A percentile compares a stretch with the other conserved stretches of the same genome.
These are phyloP conservation scores for Wickerhamomyces chambardii DNA, from an alignment of 805 yeast species.

Conservation along the genomic window DNA sequence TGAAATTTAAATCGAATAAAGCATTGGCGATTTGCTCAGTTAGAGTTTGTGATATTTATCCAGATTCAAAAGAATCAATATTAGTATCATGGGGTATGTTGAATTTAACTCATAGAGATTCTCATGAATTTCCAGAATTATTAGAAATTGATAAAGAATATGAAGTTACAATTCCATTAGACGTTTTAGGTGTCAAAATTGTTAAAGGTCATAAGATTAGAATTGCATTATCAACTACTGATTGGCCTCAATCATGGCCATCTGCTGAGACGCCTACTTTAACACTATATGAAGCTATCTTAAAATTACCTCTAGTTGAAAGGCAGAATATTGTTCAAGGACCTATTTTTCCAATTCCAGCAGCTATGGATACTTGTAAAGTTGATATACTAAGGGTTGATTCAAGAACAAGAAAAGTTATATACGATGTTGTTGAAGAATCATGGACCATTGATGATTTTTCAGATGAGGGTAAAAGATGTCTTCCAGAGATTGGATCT, in stretches of 20 bases:
- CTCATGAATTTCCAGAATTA: slow-evolving; percentile 30
- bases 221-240: slow-evolving; percentile 32
- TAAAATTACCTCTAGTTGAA: slow-evolving; percentile 21
- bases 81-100: slow-evolving; percentile 38
- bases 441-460: slow-evolving; percentile 24
- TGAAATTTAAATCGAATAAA: slow-evolving; percentile 25
- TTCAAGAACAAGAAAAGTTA: slow-evolving; percentile 13
- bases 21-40: slow-evolving; percentile 29
- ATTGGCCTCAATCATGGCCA: slow-evolving; percentile 43
- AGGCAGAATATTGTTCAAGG: slow-evolving; percentile 2
- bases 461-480: slow-evolving; percentile 26
- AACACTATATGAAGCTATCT: slow-evolving; percentile 21
- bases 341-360: slow-evolving; percentile 22
- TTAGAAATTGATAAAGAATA: slow-evolving; percentile 23
- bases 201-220: slow-evolving; percentile 28
- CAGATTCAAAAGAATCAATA: slow-evolving; percentile 23
- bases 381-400: slow-evolving; percentile 18
- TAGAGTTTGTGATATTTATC: slow-evolving; percentile 30
- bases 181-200: slow-evolving; percentile 29
- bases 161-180: slow-evolving; percentile 24
- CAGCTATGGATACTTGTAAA: slow-evolving; percentile 19
- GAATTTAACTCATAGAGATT: slow-evolving; percentile 30
- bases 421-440: slow-evolving; percentile 24
- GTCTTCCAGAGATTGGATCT: slow-evolving; percentile 21
- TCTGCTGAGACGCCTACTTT: slow-evolving; percentile 29